Evolutionary conservation across 805 yeast species (phyloP).

Genomic region (Kazachstania africana): DNA sequence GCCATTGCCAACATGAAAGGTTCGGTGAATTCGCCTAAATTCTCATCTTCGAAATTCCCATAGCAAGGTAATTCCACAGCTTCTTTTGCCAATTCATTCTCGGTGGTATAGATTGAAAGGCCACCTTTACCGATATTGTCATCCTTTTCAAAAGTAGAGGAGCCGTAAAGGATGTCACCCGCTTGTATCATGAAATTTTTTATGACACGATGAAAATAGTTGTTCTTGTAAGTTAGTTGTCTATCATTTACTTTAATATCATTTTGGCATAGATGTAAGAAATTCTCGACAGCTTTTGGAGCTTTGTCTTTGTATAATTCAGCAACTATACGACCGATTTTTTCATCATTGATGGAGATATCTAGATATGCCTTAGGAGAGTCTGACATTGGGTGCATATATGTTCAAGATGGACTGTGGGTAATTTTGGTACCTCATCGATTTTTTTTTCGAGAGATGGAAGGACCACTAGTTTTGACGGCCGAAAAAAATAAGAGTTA

Average conservation of each 20-base stretch:
- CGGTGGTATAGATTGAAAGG: constrained; percentile 30
- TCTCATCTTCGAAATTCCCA: constrained; percentile 47
- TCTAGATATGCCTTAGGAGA: constrained; percentile 38
- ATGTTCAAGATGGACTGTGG: too few species aligned
- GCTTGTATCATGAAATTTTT: constrained; percentile 63
- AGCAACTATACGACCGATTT: constrained; percentile 49
- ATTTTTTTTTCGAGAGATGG: too few species aligned
- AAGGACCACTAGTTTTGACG: too few species aligned
- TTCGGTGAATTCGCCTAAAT: constrained; percentile 32
- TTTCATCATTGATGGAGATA: constrained; percentile 31
- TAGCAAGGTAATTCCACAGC: constrained; percentile 16
- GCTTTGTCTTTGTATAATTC: constrained; percentile 40
- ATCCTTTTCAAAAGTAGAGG: constrained; percentile 12
- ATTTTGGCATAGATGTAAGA: constrained; percentile 32
- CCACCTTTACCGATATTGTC: constrained; percentile 34
- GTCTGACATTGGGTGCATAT: too few species aligned
- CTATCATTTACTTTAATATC: constrained; percentile 7
- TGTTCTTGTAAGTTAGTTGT: constrained; percentile 29
- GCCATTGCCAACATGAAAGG: constrained; percentile 53
- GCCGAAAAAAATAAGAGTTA: too few species aligned
- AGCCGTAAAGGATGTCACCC: constrained; percentile 44
- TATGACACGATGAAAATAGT: constrained; percentile 49
- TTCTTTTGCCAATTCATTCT: constrained; percentile 9
- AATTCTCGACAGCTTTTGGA: constrained; percentile 45
- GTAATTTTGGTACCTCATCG: not conserved